phyloP scores from a whole-genome alignment of 768 basidiomycete genomes.

The Panellus pusillus region DNA sequence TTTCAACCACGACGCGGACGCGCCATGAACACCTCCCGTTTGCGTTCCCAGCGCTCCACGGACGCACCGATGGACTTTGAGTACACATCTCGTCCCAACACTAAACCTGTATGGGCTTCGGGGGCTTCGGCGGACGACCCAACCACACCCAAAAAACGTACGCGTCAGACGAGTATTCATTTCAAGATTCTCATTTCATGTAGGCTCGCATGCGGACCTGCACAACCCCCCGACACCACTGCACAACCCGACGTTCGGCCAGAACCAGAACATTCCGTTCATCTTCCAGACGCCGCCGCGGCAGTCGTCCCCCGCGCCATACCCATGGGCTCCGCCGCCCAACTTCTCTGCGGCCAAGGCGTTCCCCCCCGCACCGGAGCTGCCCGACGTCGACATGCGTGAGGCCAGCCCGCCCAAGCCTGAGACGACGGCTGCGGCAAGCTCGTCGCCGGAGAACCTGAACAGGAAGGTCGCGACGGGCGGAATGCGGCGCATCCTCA shows the following conservation, averaged over 20 bases:
- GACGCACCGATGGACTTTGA: conserved; percentile 92
- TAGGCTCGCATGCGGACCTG: conserved; percentile 42
- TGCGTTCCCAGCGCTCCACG: conserved; percentile 48
- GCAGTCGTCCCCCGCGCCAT: conserved; percentile 34
- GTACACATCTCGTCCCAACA: conserved; percentile 66
- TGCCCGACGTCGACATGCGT: conserved; percentile 73
- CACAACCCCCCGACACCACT: conserved; percentile 43
- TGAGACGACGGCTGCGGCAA: conserved; percentile 29
- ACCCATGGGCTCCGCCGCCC: conserved; percentile 68
- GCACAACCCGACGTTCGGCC: conserved; percentile 57
- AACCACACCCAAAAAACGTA: conserved; percentile 71
- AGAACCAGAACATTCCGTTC: conserved; percentile 70
- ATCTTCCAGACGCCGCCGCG: conserved; percentile 61
- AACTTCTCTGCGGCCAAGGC: conserved; percentile 59
- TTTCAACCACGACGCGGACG: conserved; percentile 21
- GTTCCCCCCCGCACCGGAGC: conserved; percentile 51
- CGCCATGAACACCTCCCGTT: conserved; percentile 5
- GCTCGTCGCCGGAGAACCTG: conserved; percentile 22
- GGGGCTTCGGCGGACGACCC: conserved; percentile 48
- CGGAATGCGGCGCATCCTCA: conserved; percentile 65
- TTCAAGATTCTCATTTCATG: conserved; percentile 5
- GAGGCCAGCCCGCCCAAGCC: conserved; percentile 62
- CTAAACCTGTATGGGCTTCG: conserved; percentile 58
- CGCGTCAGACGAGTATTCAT: conserved; percentile 26
- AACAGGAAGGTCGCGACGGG: conserved; percentile 61